Evolutionary conservation across 768 basidiomycete genomes (phyloP).

Genomic region (Glaciozyma antarctica): DNA sequence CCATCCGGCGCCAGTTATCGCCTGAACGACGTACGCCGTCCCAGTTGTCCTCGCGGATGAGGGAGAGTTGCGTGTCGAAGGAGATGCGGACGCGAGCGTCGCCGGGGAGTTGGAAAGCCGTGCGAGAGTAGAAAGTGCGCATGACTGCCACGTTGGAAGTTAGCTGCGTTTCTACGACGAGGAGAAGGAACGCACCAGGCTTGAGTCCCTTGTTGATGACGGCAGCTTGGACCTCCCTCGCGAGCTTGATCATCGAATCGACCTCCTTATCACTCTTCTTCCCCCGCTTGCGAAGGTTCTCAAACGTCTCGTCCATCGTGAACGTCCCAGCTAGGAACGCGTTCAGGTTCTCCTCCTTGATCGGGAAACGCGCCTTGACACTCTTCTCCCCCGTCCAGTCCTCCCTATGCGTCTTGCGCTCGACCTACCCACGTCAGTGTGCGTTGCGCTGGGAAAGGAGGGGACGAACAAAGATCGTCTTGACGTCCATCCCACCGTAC

Average conservation of each 20-base stretch:
- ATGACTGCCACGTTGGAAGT: constrained; percentile 51
- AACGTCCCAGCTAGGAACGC: constrained; percentile 81
- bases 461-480: constrained; percentile 31
- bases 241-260: constrained; percentile 87
- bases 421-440: constrained; percentile 36
- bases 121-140: constrained; percentile 96
- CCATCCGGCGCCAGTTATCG: constrained; percentile 86
- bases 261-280: constrained; percentile 89
- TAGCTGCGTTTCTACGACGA: not conserved
- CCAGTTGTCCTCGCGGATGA: constrained; percentile 96
- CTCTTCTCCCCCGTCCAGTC: constrained; percentile 99
- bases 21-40: constrained; percentile 67
- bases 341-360: constrained; percentile 77
- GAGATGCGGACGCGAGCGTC: constrained; percentile 98
- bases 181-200: constrained; percentile 54
- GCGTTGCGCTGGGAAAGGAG: not conserved
- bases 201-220: constrained; percentile 66
- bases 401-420: constrained; percentile 63
- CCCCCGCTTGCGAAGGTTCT: constrained; percentile 67
- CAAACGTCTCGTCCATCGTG: constrained; percentile 87
- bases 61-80: constrained; percentile 87
- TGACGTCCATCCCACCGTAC: constrained; percentile 73
- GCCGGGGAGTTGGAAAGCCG: constrained; percentile 96
- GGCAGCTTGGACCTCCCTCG: constrained; percentile 92
- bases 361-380: constrained; percentile 89